Evolutionary conservation across 495 filamentous ascomycete genomes (phyloP).

Genomic region (Lichina pygmaea): DNA sequence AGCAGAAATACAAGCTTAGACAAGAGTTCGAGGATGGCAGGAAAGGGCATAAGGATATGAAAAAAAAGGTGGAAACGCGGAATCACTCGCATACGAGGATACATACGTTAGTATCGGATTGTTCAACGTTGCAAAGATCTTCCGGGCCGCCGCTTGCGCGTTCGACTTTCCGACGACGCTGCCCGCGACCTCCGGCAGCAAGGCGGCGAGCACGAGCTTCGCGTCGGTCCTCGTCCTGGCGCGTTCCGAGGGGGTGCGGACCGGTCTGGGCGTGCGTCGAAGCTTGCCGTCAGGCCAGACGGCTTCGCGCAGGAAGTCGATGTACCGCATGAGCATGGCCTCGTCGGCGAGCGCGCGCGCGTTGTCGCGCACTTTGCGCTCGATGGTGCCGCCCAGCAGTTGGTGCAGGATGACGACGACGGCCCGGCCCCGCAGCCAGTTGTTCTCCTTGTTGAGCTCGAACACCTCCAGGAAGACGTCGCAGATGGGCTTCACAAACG

Average conservation of each 20-base stretch:
- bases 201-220: conserved; percentile 28
- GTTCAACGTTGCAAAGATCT: conserved; percentile 61
- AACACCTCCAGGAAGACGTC: conserved; percentile 94
- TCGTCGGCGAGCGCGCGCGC: conserved; percentile 43
- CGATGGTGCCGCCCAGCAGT: conserved; percentile 60
- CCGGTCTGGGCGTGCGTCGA: conserved; percentile 18
- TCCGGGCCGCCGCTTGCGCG: conserved; percentile 55
- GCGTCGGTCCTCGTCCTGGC: conserved; percentile 41
- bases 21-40: background rate
- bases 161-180: conserved; percentile 67
- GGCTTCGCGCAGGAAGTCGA: conserved; percentile 35
- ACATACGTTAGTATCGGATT: conserved; percentile 22
- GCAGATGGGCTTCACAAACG: conserved; percentile 95
- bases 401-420: conserved; percentile 65
- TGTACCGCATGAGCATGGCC: conserved; percentile 48
- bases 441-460: conserved; percentile 79
- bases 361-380: conserved; percentile 73
- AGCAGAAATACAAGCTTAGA: background rate
- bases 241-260: conserved; percentile 37
- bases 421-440: conserved; percentile 78
- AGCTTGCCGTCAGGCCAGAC: conserved; percentile 57
- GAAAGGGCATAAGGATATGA: background rate
- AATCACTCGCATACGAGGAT: background rate
- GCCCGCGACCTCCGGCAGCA: conserved; percentile 30
- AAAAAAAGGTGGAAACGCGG: background rate